Conservation (phyloP, 2,329 filamentous ascomycete genomes). For the Pestalotiopsis sp. region DNA sequence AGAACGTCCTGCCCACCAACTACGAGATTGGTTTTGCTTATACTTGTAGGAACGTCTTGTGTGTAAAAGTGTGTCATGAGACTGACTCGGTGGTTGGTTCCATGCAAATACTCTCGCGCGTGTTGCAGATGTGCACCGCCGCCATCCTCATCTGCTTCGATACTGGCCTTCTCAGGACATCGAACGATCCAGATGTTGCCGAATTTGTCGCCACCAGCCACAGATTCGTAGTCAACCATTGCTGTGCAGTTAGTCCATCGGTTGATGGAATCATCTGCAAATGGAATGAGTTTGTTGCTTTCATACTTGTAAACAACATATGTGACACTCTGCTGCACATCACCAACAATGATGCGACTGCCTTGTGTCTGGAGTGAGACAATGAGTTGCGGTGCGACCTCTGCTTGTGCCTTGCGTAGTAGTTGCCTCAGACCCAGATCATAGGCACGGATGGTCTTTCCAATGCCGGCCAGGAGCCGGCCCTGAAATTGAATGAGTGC, state of each 20-base stretch:
- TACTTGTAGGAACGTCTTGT: slow-evolving; percentile 88
- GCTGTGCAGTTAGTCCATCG: slow-evolving; percentile 89
- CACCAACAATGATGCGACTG: slow-evolving; percentile 83
- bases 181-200: slow-evolving; percentile 94
- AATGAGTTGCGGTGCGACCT: slow-evolving; percentile 81
- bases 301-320: slow-evolving; percentile 93
- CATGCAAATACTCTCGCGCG: slow-evolving; percentile 86
- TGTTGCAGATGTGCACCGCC: slow-evolving; percentile 90
- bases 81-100: slow-evolving; percentile 81
- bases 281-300: slow-evolving; percentile 90
- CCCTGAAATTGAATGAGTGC: slow-evolving; percentile 95
- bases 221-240: slow-evolving; percentile 97
- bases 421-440: slow-evolving; percentile 93
- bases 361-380: slow-evolving; percentile 88
- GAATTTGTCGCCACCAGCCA: slow-evolving; percentile 95
- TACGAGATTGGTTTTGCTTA: slow-evolving; percentile 87
- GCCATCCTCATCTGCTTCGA: slow-evolving; percentile 90
- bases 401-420: slow-evolving; percentile 85
- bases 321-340: slow-evolving; percentile 88
- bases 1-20: slow-evolving; percentile 90
- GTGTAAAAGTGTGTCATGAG: slow-evolving; percentile 88
- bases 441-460: slow-evolving; percentile 81
- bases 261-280: slow-evolving; percentile 86
- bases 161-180: slow-evolving; percentile 81
- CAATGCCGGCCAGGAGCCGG: slow-evolving; percentile 82